Conservation (phyloP, 2,329 filamentous ascomycete genomes). For the Chaetomiaceae sp. region DNA sequence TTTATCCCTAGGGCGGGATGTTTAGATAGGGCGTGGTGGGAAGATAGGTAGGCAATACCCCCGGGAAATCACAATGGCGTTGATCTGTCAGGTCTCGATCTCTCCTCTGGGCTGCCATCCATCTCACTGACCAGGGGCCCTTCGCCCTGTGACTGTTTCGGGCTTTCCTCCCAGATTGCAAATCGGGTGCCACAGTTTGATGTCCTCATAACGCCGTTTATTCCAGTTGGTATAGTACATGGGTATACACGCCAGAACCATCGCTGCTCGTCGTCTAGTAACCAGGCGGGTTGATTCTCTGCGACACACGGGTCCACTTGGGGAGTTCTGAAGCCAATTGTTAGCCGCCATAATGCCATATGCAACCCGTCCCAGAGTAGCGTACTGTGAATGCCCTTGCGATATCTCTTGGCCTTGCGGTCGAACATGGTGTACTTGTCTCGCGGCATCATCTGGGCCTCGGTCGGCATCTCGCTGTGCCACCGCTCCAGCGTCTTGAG, state of each 20-base stretch:
- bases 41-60: constrained; percentile 12
- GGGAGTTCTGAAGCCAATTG: constrained; percentile 56
- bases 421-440: constrained; percentile 99
- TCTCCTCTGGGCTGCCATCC: neutral
- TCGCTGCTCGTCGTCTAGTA: constrained; percentile 52
- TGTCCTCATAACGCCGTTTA: constrained; percentile 17
- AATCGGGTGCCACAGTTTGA: neutral
- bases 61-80: constrained; percentile 12
- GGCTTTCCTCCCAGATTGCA: too few species aligned
- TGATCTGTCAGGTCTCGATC: neutral
- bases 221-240: constrained; percentile 23
- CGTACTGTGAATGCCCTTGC: constrained; percentile 97
- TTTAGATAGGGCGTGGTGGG: neutral
- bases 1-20: neutral
- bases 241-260: constrained; percentile 19
- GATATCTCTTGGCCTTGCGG: constrained; percentile 88
- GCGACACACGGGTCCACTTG: constrained; percentile 94
- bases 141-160: too few species aligned
- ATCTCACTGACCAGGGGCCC: too few species aligned
- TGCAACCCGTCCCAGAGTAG: constrained; percentile 26
- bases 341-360: constrained; percentile 4
- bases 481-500: constrained; percentile 79
- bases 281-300: constrained; percentile 89
- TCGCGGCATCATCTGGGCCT: constrained; percentile 89
- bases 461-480: constrained; percentile 93